Evolutionary conservation across 495 filamentous ascomycete species (phyloP).

Genomic region (Hypomontagnella submonticulosa): DNA sequence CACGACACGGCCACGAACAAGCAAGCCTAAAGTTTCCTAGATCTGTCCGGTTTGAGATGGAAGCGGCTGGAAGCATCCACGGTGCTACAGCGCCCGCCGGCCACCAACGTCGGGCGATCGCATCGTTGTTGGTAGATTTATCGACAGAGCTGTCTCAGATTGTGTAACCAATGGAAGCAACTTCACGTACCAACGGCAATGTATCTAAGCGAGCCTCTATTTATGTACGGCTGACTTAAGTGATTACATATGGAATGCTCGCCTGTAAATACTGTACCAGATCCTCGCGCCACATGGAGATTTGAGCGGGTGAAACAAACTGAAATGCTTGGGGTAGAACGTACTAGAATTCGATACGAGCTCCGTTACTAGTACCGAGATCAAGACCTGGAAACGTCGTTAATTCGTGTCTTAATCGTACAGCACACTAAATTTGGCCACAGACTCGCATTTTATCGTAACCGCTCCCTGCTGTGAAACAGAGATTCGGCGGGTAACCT

Average conservation of each 20-base stretch:
- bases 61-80: slow-evolving; percentile 35
- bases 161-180: slow-evolving; percentile 31
- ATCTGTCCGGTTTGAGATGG: slow-evolving; percentile 22
- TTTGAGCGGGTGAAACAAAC: slow-evolving; percentile 10
- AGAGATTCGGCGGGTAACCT: slow-evolving; percentile 42
- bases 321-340: background rate
- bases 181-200: slow-evolving; percentile 12
- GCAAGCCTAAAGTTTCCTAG: slow-evolving; percentile 31
- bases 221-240: slow-evolving; percentile 5
- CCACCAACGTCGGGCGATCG: slow-evolving; percentile 40
- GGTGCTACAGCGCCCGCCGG: slow-evolving; percentile 29
- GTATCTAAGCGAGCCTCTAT: slow-evolving; percentile 31
- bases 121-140: slow-evolving; percentile 31
- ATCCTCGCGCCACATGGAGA: background rate
- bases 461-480: slow-evolving; percentile 40
- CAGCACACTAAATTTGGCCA: slow-evolving; percentile 22
- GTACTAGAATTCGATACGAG: slow-evolving; percentile 7
- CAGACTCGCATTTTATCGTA: slow-evolving; percentile 31
- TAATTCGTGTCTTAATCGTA: slow-evolving; percentile 25
- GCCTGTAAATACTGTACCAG: background rate
- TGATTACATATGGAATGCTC: slow-evolving; percentile 3
- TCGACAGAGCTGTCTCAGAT: slow-evolving; percentile 35
- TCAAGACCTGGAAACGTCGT: background rate
- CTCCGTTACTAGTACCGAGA: slow-evolving; percentile 13
- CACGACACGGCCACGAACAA: slow-evolving; percentile 4